Evolutionary conservation across 2,329 filamentous ascomycete species (phyloP), one percentile per base, ranked within the genome.

Genomic region (Helicocarpus griseus): DNA sequence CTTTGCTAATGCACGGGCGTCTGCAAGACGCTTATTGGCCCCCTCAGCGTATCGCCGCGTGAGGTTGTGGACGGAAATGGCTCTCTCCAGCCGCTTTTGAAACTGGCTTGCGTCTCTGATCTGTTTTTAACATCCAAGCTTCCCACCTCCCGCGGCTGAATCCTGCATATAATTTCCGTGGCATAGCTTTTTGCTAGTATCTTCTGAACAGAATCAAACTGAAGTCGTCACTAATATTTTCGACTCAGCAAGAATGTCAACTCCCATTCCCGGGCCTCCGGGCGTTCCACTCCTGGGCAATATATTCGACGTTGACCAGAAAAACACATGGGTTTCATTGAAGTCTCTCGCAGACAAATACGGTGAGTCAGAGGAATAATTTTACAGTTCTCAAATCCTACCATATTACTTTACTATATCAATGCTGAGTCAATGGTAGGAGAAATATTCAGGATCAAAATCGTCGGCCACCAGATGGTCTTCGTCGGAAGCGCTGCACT

Each of bases 401-500:
- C n/a, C n/a, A 4, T 4, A 8, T 9, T 8, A 29, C 26, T 9
- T 21, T 7, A 21, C n/a, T 19, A 29, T 14, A 24, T 2, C 19
- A 38, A 24, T 44, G 19, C 24, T 50, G 13, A 40, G 29, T 24
- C 19, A 48, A 2, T 31, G 29, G 17, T 57, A 80, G 80, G 80
- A 31, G 75, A 78, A 26, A 81, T 85, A 52, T 85, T 74, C 65
- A 77, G 78, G 56, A 68, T 86, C 47, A 72, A 67, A 4, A 72
- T 76, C 4, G 71, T 75, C 1, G 65, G 63, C 13, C 61, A 68
- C 4, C 70, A 73, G 6, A 61, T 73, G 14, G 71, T 82, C 41
- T 68, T 84, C 51, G 69, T 79, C 41, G 74, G 71, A 40, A 78
- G 69, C 29, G 73, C 77, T 17, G 75, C 74, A 35, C 69, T 87